Conservation (phyloP, 805 yeast species). For the Phaffomyces antillensis region DNA sequence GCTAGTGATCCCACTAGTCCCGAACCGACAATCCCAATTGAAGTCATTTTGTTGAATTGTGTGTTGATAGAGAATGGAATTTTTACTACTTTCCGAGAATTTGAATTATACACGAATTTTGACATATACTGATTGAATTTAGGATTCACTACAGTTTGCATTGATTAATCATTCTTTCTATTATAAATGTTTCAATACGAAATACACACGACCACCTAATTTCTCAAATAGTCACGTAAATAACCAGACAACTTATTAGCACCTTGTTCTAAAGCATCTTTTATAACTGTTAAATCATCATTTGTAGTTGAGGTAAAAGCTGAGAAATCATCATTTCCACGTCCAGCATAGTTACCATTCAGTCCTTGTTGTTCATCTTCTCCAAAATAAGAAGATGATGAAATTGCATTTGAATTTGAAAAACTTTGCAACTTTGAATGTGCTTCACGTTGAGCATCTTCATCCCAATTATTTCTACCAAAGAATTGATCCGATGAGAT, state of each 20-base stretch:
- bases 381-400: constrained; percentile 89
- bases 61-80: neutral
- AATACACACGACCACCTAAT: constrained; percentile 7
- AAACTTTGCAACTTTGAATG: constrained; percentile 71
- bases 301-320: constrained; percentile 70
- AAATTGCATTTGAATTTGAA: constrained; percentile 82
- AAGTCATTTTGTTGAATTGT: constrained; percentile 1
- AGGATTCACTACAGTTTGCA: neutral
- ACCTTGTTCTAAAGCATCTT: constrained; percentile 90
- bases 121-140: too few relatives aligned
- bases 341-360: constrained; percentile 29
- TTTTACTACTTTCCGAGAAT: neutral
- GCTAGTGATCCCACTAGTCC: constrained; percentile 86
- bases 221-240: constrained; percentile 76
- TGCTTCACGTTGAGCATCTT: constrained; percentile 73
- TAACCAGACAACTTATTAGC: constrained; percentile 83
- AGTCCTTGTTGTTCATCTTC: constrained; percentile 56
- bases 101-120: too few relatives aligned
- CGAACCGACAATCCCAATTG: constrained; percentile 71
- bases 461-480: constrained; percentile 82
- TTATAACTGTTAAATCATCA: constrained; percentile 82
- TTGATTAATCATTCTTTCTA: neutral
- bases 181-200: neutral
- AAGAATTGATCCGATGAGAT: constrained; percentile 94
- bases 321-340: constrained; percentile 41